phyloP scores from a whole-genome alignment of 768 basidiomycete species.

The Mrakia blollopis region DNA sequence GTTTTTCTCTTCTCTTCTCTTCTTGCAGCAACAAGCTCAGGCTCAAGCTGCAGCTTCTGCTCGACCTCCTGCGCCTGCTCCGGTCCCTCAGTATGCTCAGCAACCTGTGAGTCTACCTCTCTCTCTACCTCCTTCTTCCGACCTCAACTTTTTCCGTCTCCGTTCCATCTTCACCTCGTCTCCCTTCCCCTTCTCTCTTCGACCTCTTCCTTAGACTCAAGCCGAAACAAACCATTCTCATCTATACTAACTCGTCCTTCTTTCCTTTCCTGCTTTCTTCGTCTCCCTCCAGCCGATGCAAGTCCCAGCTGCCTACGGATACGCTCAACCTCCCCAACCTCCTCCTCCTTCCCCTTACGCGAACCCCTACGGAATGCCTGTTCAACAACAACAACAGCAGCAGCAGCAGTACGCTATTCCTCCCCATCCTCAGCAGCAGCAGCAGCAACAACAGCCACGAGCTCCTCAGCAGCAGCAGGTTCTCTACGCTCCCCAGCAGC shows the following conservation, averaged over 20 bases:
- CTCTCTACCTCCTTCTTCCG: neutral
- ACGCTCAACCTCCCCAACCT: constrained; percentile 16
- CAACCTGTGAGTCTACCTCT: neutral
- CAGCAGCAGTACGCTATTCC: constrained; percentile 2
- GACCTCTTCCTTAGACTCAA: too few species aligned
- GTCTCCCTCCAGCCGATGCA: neutral
- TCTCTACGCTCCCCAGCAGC: constrained; percentile 10
- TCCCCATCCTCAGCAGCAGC: constrained; percentile 40
- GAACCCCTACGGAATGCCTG: constrained; percentile 7
- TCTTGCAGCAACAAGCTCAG: constrained; percentile 26
- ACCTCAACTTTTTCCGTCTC: too few species aligned
- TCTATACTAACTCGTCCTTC: neutral
- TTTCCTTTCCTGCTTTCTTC: neutral
- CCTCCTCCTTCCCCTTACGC: constrained; percentile 17
- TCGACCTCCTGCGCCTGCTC: neutral
- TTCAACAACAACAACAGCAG: neutral
- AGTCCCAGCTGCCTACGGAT: constrained; percentile 10
- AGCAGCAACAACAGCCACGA: constrained; percentile 39
- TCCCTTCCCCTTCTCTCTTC: too few species aligned
- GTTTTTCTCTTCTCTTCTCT: neutral
- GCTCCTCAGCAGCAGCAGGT: constrained; percentile 34
- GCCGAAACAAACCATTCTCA: neutral
- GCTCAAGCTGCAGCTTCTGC: constrained; percentile 10
- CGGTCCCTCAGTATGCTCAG: constrained; percentile 2
- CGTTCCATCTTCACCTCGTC: too few species aligned